phyloP scores from a whole-genome alignment of 1,284 basidiomycete genomes.

The Melampsora americana region DNA sequence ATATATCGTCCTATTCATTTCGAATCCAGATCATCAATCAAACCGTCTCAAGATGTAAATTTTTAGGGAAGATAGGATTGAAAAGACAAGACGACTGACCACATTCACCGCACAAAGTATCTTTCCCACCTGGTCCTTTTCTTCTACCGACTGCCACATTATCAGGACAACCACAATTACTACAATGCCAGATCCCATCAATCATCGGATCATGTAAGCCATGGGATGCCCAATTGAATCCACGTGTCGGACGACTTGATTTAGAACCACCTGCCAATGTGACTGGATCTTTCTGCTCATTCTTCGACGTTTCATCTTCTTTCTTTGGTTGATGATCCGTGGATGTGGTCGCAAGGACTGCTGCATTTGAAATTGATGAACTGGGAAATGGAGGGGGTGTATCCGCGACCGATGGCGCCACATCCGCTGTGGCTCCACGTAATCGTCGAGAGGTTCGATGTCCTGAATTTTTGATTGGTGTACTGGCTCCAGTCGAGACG shows the following conservation, averaged over 20 bases:
- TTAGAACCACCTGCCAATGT: background rate
- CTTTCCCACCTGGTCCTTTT: slow-evolving; percentile 84
- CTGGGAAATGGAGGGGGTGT: slow-evolving; percentile 23
- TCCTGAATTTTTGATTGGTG: slow-evolving; percentile 33
- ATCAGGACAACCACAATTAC: slow-evolving; percentile 83
- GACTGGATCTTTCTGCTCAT: background rate
- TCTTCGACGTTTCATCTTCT: background rate
- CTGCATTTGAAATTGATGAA: background rate
- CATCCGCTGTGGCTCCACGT: slow-evolving; percentile 41
- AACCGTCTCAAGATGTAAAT: background rate
- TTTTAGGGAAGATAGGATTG: background rate
- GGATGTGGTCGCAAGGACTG: background rate
- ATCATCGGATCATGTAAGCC: slow-evolving; percentile 67
- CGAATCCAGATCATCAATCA: background rate
- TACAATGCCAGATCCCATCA: slow-evolving; percentile 84
- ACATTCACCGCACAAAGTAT: slow-evolving; percentile 84
- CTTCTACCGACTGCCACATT: slow-evolving; percentile 73
- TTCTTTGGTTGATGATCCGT: background rate
- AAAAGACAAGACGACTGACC: slow-evolving; percentile 61
- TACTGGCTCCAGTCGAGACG: background rate
- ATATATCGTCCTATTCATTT: slow-evolving; percentile 29
- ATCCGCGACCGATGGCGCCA: slow-evolving; percentile 2
- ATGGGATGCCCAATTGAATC: slow-evolving; percentile 41
- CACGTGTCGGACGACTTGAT: slow-evolving; percentile 10
- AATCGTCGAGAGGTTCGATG: slow-evolving; percentile 37